A percentile compares a stretch with the other conserved stretches of the same genome.
phyloP scores from a whole-genome alignment of 2,329 filamentous ascomycete species.

The Epichloe sibirici region DNA sequence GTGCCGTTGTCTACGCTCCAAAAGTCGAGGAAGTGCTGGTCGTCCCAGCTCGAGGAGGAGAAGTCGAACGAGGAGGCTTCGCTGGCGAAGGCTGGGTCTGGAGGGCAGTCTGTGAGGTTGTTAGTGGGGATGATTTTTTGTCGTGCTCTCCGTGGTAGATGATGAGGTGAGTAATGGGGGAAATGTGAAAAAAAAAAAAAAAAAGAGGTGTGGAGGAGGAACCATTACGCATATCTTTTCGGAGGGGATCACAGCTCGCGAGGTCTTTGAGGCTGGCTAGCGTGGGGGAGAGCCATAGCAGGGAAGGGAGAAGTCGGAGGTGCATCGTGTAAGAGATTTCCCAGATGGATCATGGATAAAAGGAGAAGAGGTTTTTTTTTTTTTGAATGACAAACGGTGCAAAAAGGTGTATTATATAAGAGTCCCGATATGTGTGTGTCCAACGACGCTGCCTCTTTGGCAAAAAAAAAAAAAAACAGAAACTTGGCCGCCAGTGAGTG shows the following conservation, averaged over 20 bases:
- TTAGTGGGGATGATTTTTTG: not conserved
- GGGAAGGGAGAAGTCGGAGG: not conserved
- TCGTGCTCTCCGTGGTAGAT: not conserved
- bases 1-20: slow-evolving; percentile 23
- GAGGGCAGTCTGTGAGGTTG: slow-evolving; percentile 34
- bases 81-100: slow-evolving; percentile 55
- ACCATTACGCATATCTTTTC: slow-evolving; percentile 14
- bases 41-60: slow-evolving; percentile 40
- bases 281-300: slow-evolving; percentile 3
- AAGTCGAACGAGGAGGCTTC: slow-evolving; percentile 43
- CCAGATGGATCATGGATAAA: not conserved
- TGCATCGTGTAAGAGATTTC: not conserved
- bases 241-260: slow-evolving; percentile 13
- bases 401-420: not conserved
- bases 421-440: not conserved
- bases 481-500: not conserved
- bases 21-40: slow-evolving; percentile 13
- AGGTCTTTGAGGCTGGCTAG: slow-evolving; percentile 12
- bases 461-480: not conserved
- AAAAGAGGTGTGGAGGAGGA: not conserved
- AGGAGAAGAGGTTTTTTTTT: too few species aligned
- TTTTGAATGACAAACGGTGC: not conserved
- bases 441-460: not conserved
- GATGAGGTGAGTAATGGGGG: too few species aligned
- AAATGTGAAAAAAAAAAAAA: not conserved